Conservation (phyloP, 176 grass and related monocot genomes). For the Rhynchospora tenuis region DNA sequence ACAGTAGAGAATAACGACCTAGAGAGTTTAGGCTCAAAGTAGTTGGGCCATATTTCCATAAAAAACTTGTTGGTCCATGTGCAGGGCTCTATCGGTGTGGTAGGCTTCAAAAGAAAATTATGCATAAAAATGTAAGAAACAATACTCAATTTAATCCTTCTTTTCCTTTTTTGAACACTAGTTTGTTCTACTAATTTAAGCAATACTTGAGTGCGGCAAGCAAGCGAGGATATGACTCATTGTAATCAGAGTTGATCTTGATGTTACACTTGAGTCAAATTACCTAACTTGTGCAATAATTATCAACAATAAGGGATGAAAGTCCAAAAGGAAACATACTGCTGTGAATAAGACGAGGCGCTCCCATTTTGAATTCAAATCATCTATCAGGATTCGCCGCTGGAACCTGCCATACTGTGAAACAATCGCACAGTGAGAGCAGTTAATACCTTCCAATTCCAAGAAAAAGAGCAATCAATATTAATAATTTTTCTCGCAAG, state of each 20-base stretch:
- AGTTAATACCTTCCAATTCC: background rate
- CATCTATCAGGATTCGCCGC: conserved; percentile 51
- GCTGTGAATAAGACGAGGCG: conserved; percentile 82
- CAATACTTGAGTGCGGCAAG: background rate
- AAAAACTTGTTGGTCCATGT: conserved; percentile 88
- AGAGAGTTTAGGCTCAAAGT: conserved; percentile 89
- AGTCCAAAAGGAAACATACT: conserved; percentile 44
- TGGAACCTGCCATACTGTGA: conserved; percentile 80
- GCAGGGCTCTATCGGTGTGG: conserved; percentile 81
- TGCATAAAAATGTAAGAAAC: conserved; percentile 14
- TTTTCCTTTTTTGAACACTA: background rate
- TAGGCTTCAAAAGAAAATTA: conserved; percentile 43
- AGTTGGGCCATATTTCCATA: conserved; percentile 90
- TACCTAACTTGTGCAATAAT: background rate
- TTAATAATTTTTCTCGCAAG: too few species aligned
- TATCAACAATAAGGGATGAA: too few species aligned
- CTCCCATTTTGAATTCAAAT: conserved; percentile 94
- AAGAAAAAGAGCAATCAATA: background rate
- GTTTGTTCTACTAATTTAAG: background rate
- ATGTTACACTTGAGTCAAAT: background rate
- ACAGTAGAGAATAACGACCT: conserved; percentile 65
- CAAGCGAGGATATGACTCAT: background rate
- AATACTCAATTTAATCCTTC: background rate
- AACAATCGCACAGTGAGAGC: background rate
- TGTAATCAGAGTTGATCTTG: background rate